A percentile compares a stretch with the other conserved stretches of the same genome.
Evolutionary conservation across 1,284 basidiomycete species (phyloP).

Genomic region (Ustilago tritici): DNA sequence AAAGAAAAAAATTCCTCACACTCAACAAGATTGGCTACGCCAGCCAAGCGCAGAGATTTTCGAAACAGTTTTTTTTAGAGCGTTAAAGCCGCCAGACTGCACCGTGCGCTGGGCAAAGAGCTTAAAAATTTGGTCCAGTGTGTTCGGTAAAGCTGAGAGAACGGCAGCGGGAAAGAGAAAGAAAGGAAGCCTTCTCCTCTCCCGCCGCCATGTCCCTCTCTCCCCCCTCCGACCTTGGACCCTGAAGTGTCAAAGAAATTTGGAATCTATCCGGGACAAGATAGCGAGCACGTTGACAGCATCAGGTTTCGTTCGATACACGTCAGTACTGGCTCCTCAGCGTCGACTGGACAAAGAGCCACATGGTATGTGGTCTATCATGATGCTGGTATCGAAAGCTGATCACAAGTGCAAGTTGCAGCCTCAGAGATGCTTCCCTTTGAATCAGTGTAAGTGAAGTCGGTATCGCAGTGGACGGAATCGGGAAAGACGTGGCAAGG

Average conservation of each 20-base stretch:
- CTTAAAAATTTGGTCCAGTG: not conserved
- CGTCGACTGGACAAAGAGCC: too few relatives aligned
- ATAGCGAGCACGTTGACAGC: not conserved
- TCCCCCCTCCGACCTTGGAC: constrained; percentile 11
- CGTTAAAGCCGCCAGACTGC: not conserved
- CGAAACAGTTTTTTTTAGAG: not conserved
- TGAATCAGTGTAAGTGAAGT: not conserved
- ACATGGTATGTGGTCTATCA: not conserved
- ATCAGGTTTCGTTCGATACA: not conserved
- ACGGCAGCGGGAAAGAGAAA: not conserved
- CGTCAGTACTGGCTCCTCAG: not conserved
- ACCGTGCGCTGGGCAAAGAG: not conserved
- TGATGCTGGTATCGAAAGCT: not conserved
- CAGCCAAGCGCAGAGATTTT: not conserved
- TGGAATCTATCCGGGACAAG: not conserved
- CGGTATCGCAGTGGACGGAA: not conserved
- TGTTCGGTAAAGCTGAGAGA: too few relatives aligned
- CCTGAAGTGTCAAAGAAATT: constrained; percentile 20
- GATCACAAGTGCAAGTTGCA: not conserved
- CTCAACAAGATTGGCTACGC: not conserved
- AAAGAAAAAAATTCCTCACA: not conserved
- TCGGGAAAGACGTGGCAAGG: not conserved
- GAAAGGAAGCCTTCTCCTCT: not conserved
- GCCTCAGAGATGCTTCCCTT: not conserved
- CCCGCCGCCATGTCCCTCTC: not conserved